phyloP scores from a whole-genome alignment of 2,329 filamentous ascomycete species.

The Colletotrichum eleusines region DNA sequence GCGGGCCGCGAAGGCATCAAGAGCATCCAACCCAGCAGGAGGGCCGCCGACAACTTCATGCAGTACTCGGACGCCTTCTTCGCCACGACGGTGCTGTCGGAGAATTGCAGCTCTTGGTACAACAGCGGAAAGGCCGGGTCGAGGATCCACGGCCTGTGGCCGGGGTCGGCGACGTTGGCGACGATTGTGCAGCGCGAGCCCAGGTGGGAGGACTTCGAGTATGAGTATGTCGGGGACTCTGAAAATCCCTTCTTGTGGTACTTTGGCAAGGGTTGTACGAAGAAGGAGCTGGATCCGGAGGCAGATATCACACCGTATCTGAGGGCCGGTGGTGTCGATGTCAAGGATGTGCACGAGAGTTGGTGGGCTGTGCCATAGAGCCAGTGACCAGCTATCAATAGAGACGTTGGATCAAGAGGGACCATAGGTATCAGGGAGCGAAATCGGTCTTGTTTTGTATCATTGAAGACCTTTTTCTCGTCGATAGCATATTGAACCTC shows the following conservation, averaged over 20 bases:
- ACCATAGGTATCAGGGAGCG: neutral
- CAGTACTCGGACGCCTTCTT: constrained; percentile 70
- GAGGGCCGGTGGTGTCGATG: constrained; percentile 66
- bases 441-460: neutral
- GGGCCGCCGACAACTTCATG: constrained; percentile 73
- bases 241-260: constrained; percentile 70
- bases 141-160: constrained; percentile 77
- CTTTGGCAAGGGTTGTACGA: constrained; percentile 76
- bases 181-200: constrained; percentile 68
- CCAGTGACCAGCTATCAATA: neutral
- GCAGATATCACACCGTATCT: constrained; percentile 75
- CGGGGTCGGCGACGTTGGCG: constrained; percentile 73
- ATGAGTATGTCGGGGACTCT: constrained; percentile 57
- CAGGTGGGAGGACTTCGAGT: constrained; percentile 68
- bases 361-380: constrained; percentile 68
- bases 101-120: constrained; percentile 78
- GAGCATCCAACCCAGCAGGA: constrained; percentile 66
- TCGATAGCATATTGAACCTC: neutral
- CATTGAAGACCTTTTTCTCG: neutral
- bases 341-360: constrained; percentile 73
- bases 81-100: constrained; percentile 65
- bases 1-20: constrained; percentile 74
- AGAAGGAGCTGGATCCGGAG: constrained; percentile 65
- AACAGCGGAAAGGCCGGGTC: constrained; percentile 74
- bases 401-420: neutral